Percentiles rank a stretch among this genome's conserved stretches.
Conservation (phyloP, 2,329 filamentous ascomycete genomes). For the Leptographium galeiforme region DNA sequence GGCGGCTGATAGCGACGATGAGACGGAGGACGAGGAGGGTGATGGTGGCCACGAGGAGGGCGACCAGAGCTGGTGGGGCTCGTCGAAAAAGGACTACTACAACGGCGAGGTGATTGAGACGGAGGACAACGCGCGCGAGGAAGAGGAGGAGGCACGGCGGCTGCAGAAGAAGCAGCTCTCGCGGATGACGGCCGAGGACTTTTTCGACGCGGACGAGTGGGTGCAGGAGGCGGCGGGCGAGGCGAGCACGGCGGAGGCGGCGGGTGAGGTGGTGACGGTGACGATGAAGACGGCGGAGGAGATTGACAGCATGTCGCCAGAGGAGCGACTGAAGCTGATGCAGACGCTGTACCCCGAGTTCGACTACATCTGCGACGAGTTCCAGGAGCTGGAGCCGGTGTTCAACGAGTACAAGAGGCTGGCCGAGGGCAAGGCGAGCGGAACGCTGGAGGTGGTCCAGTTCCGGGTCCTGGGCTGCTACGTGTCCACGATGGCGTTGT, state of each 20-base stretch:
- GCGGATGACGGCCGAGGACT: slow-evolving; percentile 83
- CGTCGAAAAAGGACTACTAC: slow-evolving; percentile 83
- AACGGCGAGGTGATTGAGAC: slow-evolving; percentile 63
- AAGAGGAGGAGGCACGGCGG: slow-evolving; percentile 79
- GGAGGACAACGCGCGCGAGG: slow-evolving; percentile 62
- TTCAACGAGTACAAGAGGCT: slow-evolving; percentile 45
- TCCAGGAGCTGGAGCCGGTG: slow-evolving; percentile 55
- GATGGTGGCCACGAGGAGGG: slow-evolving; percentile 40
- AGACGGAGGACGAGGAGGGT: slow-evolving; percentile 43
- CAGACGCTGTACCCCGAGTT: slow-evolving; percentile 84
- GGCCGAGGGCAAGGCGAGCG: slow-evolving; percentile 36
- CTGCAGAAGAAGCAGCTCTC: slow-evolving; percentile 84
- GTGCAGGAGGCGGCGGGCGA: slow-evolving; percentile 27
- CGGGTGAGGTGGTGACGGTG: slow-evolving; percentile 59
- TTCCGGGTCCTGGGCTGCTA: slow-evolving; percentile 76
- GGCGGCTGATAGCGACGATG: slow-evolving; percentile 18
- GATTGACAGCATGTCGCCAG: slow-evolving; percentile 60
- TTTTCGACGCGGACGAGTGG: slow-evolving; percentile 89
- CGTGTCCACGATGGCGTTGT: slow-evolving; percentile 75
- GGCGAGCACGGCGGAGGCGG: slow-evolving; percentile 25
- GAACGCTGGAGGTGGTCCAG: slow-evolving; percentile 53
- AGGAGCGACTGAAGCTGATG: slow-evolving; percentile 64
- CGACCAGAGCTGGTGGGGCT: slow-evolving; percentile 65
- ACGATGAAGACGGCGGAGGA: slow-evolving; percentile 75
- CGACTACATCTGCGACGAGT: slow-evolving; percentile 70